Base-by-base conservation (phyloP, 805 yeast species). In the Helenozyma rhizophorensis region DNA sequence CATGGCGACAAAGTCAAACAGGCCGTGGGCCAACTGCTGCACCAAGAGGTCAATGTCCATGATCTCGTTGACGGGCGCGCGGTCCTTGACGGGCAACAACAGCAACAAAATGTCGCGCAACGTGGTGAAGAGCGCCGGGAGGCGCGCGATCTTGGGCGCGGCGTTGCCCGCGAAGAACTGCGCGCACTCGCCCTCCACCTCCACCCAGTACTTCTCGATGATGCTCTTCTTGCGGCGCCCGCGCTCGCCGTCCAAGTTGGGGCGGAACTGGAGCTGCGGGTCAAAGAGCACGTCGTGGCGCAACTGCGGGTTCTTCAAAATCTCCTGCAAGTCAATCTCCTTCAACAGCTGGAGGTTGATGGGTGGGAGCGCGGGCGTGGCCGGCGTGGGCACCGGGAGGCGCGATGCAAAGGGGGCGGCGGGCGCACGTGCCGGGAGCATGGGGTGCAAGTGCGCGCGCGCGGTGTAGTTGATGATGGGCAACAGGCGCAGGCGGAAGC, bases 221-320 rank as follows among this genome's bases (percentile, higher is more conserved):
- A 81, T 68, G 36, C 71, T 58, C 59, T 77, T 80, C 70, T 88
- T 86, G 34, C 88, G 72, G 39, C 78, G 72, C 17, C 95, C 95
- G 32, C 96, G 68, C 60, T 89, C 97, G 32, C 95, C 95, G 55
- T 85, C 96, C 45, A 88, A 65, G 51, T 86, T 85, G 18, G 95
- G 95, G 54, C 97, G 74, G 58, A 89, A 86, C 63, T 88, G 96
- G 38, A 89, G 67, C 51, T 84, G 85, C 12, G 96, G 94, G 62
- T 89, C 96, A 54, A 89, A 89, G 10, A 87, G 70, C 33, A 90
- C 85, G 56, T 90, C 97, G 58, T 89, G 97, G 43, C 97, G 74
- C 36, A 89, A 66, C 56, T 87, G 96, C 3, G 96, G 96, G 59
- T 89, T 89, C 53, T 84, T 85, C 46, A 89, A 69, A 33, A 90